These are phyloP conservation scores for Venturia aucupariae DNA, from an alignment of 2,329 filamentous ascomycete genomes.

Conservation along the genomic window DNA sequence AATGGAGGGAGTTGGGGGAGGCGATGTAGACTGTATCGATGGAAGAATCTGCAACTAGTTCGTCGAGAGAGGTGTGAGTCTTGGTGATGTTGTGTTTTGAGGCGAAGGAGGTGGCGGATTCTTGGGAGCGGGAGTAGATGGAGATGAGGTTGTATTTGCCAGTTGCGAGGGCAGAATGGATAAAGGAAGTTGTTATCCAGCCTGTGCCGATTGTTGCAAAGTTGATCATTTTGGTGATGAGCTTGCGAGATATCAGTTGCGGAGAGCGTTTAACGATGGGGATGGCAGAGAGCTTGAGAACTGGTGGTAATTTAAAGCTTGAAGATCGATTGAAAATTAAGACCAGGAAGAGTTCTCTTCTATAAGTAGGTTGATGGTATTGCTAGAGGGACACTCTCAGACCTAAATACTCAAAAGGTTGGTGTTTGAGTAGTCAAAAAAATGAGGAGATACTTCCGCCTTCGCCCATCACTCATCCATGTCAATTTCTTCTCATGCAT, in stretches of 20 bases:
- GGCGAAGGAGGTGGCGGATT: constrained; percentile 35
- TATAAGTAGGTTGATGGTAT: neutral
- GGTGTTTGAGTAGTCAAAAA: neutral
- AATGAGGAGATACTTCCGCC: neutral
- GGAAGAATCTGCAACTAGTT: constrained; percentile 29
- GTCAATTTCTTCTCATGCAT: neutral
- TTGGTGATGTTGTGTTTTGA: constrained; percentile 30
- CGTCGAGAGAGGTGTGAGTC: constrained; percentile 32
- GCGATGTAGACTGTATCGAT: constrained; percentile 40
- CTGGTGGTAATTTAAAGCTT: neutral
- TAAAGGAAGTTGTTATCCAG: constrained; percentile 43
- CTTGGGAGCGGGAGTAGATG: constrained; percentile 38
- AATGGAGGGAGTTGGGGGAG: constrained; percentile 40
- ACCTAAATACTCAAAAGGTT: neutral
- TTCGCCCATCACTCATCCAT: neutral
- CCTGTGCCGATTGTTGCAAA: constrained; percentile 39
- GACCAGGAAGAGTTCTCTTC: too few species aligned
- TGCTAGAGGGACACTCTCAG: neutral
- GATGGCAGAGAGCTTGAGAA: too few species aligned
- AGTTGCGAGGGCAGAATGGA: constrained; percentile 34
- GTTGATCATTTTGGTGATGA: constrained; percentile 23
- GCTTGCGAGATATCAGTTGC: neutral
- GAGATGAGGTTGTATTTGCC: constrained; percentile 35
- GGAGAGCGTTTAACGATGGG: neutral
- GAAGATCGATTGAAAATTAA: too few species aligned